Conservation (phyloP, 441 rosid species). For the Melastoma candidum region DNA sequence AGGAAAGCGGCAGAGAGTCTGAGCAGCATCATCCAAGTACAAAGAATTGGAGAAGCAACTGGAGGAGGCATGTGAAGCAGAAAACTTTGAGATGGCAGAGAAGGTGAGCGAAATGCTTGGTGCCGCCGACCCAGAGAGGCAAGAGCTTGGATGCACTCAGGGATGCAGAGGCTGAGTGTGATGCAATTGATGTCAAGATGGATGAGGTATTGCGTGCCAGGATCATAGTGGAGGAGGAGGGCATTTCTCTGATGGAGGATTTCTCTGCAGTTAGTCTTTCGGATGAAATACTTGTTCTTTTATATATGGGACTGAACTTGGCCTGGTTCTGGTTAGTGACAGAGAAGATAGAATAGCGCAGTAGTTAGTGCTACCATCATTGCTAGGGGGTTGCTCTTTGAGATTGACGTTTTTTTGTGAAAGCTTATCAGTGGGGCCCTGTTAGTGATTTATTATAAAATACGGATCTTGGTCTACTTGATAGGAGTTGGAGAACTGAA, state of each 20-base stretch:
- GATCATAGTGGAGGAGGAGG: conserved; percentile 64
- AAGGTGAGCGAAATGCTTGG: conserved; percentile 65
- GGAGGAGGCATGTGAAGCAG: conserved; percentile 73
- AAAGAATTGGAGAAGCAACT: conserved; percentile 53
- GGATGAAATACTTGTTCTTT: background rate
- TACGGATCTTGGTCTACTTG: no score
- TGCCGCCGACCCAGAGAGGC: conserved; percentile 39
- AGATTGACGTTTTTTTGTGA: no score
- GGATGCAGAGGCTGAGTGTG: conserved; percentile 57
- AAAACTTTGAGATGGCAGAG: conserved; percentile 79
- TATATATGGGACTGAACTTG: background rate
- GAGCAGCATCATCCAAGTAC: conserved; percentile 35
- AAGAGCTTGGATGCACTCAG: conserved; percentile 36
- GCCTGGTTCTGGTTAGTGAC: background rate
- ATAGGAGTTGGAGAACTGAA: background rate
- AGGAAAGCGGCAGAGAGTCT: conserved; percentile 55
- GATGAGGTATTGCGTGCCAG: conserved; percentile 43
- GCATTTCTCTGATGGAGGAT: conserved; percentile 44
- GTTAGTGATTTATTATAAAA: no score
- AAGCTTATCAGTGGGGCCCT: no score
- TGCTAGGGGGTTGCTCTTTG: no score
- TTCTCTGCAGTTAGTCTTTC: conserved; percentile 40
- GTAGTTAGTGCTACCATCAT: no score
- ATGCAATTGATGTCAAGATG: conserved; percentile 55
- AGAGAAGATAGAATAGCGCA: background rate